phyloP scores from a whole-genome alignment of 2,329 filamentous ascomycete species.

The Helotiales sp. region DNA sequence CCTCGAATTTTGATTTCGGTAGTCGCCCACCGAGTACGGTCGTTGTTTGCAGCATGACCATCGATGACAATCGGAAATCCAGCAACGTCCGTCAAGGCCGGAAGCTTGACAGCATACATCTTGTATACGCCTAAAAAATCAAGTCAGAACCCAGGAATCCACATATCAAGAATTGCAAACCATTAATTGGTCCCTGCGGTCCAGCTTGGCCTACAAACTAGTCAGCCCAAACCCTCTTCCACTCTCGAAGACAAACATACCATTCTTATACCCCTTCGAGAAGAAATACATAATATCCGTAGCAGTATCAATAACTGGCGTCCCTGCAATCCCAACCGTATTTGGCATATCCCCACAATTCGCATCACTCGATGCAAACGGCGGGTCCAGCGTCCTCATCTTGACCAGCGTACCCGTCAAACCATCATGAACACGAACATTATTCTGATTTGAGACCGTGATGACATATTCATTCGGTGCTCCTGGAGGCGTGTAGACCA shows the following conservation, averaged over 20 bases:
- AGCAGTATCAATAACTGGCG: slow-evolving; percentile 30
- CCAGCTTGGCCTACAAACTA: slow-evolving; percentile 4
- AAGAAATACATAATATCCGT: slow-evolving; percentile 34
- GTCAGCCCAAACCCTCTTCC: not conserved
- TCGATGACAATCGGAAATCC: slow-evolving; percentile 28
- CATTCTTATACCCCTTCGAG: slow-evolving; percentile 31
- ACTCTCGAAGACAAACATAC: not conserved
- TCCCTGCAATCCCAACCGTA: slow-evolving; percentile 31
- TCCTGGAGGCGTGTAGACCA: slow-evolving; percentile 57
- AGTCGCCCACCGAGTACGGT: slow-evolving; percentile 7
- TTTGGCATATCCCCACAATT: slow-evolving; percentile 29
- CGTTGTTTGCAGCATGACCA: slow-evolving; percentile 23
- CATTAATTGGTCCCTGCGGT: slow-evolving; percentile 20
- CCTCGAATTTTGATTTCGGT: not conserved
- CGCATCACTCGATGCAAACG: slow-evolving; percentile 44
- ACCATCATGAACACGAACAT: slow-evolving; percentile 60
- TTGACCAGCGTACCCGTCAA: slow-evolving; percentile 57
- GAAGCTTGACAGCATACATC: slow-evolving; percentile 30
- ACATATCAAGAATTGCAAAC: not conserved
- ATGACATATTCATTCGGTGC: slow-evolving; percentile 56
- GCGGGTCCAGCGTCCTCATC: slow-evolving; percentile 53
- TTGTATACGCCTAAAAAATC: slow-evolving; percentile 25
- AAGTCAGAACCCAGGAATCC: not conserved
- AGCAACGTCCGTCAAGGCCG: slow-evolving; percentile 19
- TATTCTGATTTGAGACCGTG: slow-evolving; percentile 61